Evolutionary conservation across 176 grass and related monocot genomes (phyloP), one percentile per base, ranked within the genome.

Genomic region (Chrysopogon serrulatus): DNA sequence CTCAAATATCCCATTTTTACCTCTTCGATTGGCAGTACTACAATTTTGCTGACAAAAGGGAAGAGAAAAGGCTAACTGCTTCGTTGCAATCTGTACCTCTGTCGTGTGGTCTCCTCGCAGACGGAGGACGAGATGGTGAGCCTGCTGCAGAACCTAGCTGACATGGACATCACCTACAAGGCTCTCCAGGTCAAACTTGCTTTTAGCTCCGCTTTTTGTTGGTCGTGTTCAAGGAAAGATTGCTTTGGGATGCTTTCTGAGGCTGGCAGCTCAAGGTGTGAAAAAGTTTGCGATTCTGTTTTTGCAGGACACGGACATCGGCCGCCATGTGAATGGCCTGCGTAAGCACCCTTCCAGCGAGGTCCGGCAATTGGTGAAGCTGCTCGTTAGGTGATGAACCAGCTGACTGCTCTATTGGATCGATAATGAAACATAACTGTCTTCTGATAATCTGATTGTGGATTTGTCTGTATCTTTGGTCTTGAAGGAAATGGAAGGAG

Each of bases 401-500:
- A 43, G 34, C 26, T 57, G 24, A 33, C 11, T 70, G 18, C 21
- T 36, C 32, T 35, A 17, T 69, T 41, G 80, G 10, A 61, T 54
- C 19, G 9, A 11, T 36, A 42, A 56, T 36, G 34, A 56, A 23
- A 5, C 23, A 57, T 57, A 59, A 60, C 56, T 47, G 18, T 44
- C 27, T 74, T 79, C 7, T 53, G 16, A 32, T 6, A 17, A 32
- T 76, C 65, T 82, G 42, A 54, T 34, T n/a, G 19, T 76, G 30
- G 2, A 59, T 84, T 45, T 53, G 57, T 57, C 44, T 31, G 30
- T 73, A 24, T 74, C 7, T 63, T 53, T 11, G 14, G 14, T 18
- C 30, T 8, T 76, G 28, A 66, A 98, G 95, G 71, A 98, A 95
- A 81, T 98, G 95, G 95, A 98, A 98, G 76, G 81, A 91, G 51